Evolutionary conservation across 257 asterid species (phyloP).

Genomic region (Solanum paucissectum): DNA sequence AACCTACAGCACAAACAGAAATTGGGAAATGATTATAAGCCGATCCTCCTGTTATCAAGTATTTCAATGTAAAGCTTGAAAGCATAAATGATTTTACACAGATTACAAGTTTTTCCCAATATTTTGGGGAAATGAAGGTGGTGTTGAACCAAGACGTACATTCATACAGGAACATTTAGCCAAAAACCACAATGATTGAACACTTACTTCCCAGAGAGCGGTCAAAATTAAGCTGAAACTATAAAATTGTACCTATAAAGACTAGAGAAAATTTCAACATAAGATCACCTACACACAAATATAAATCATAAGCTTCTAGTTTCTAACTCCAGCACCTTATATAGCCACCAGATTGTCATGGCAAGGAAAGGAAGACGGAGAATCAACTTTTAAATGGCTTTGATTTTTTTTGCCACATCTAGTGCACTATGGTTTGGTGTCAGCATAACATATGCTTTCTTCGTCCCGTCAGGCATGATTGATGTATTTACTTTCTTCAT

Average conservation of each 20-base stretch:
- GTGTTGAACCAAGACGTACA: neutral
- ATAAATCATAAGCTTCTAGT: neutral
- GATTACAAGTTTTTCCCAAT: neutral
- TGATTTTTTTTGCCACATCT: slow-evolving; percentile 56
- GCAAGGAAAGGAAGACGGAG: neutral
- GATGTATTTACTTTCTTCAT: slow-evolving; percentile 55
- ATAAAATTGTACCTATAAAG: neutral
- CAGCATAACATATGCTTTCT: slow-evolving; percentile 58
- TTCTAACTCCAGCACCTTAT: neutral
- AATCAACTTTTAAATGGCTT: slow-evolving; percentile 20
- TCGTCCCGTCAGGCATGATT: slow-evolving; percentile 43
- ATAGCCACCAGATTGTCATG: neutral
- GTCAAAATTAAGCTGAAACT: neutral
- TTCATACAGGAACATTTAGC: neutral
- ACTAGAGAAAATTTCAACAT: neutral
- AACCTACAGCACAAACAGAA: neutral
- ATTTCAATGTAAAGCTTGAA: neutral
- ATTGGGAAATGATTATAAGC: neutral
- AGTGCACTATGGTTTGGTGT: slow-evolving; percentile 31
- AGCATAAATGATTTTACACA: neutral
- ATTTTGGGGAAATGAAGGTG: neutral
- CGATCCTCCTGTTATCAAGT: neutral
- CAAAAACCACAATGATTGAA: neutral
- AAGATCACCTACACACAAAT: neutral
- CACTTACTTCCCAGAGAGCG: neutral